Conservation (phyloP, 1,284 basidiomycete genomes). For the Cryptococcus floricola region DNA sequence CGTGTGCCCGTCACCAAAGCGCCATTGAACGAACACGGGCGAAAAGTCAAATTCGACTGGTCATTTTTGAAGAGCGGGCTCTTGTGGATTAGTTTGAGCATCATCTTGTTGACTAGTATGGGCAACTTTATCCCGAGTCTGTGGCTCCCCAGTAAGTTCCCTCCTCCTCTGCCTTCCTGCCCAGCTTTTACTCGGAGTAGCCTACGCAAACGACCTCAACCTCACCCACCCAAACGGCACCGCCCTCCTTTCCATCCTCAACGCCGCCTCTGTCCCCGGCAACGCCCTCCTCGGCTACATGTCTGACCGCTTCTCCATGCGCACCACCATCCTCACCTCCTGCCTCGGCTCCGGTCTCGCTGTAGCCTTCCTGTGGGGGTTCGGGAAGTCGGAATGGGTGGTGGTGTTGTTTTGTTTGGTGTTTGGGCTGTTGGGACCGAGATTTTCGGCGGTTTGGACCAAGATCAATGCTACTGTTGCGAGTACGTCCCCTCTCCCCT, state of each 20-base stretch:
- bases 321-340: slow-evolving; percentile 33
- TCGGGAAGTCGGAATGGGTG: slow-evolving; percentile 32
- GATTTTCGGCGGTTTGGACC: slow-evolving; percentile 39
- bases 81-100: slow-evolving; percentile 32
- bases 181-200: slow-evolving; percentile 3
- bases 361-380: slow-evolving; percentile 47
- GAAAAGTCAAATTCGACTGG: slow-evolving; percentile 19
- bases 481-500: slow-evolving; percentile 16
- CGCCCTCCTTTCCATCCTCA: slow-evolving; percentile 44
- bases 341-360: slow-evolving; percentile 36
- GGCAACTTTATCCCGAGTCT: slow-evolving; percentile 48
- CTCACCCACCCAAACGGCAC: slow-evolving; percentile 39
- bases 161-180: too few species aligned
- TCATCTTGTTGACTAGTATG: slow-evolving; percentile 39
- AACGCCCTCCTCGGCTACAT: slow-evolving; percentile 43
- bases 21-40: not conserved
- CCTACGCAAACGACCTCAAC: slow-evolving; percentile 39
- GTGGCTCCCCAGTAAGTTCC: slow-evolving; percentile 43
- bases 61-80: slow-evolving; percentile 25
- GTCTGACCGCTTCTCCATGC: slow-evolving; percentile 38
- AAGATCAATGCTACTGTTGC: slow-evolving; percentile 35
- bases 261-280: slow-evolving; percentile 45
- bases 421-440: slow-evolving; percentile 33
- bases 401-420: slow-evolving; percentile 33
- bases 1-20: slow-evolving; percentile 34